Evolutionary conservation across 2,329 filamentous ascomycete genomes (phyloP).

Genomic region (Colletotrichum spinosum): DNA sequence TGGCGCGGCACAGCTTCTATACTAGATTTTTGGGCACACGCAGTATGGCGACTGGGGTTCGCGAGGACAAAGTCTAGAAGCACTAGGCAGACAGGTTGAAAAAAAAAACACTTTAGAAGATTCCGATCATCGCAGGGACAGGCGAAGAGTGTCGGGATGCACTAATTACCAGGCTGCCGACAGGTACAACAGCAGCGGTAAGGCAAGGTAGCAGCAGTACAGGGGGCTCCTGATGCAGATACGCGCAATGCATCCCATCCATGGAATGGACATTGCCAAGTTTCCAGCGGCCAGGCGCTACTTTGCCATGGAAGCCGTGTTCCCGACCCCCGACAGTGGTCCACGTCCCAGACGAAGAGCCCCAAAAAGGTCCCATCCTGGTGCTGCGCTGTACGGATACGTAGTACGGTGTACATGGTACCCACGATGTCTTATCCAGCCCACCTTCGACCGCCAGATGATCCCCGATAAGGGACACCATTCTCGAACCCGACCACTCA

Average conservation of each 20-base stretch:
- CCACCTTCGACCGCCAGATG: conserved; percentile 5
- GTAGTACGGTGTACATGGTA: too few species aligned
- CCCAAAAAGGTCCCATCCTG: conserved; percentile 11
- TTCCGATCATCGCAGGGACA: conserved; percentile 37
- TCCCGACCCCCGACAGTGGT: conserved; percentile 7
- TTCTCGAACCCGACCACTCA: conserved; percentile 20
- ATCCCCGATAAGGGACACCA: conserved; percentile 28
- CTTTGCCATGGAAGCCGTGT: conserved; percentile 5
- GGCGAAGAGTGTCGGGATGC: conserved; percentile 6
- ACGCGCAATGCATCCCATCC: conserved; percentile 35
- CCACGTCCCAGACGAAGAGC: conserved; percentile 1
- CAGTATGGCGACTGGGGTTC: too few species aligned
- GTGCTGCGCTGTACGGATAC: background rate
- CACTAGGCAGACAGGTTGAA: background rate
- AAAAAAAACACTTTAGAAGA: conserved; percentile 25
- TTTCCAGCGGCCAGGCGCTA: conserved; percentile 11
- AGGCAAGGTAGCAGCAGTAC: conserved; percentile 4
- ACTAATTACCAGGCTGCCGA: background rate
- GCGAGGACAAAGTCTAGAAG: conserved; percentile 18
- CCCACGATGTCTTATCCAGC: conserved; percentile 24
- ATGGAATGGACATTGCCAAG: conserved; percentile 14
- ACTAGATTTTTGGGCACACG: background rate
- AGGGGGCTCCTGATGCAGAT: conserved; percentile 32
- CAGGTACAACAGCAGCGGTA: too few species aligned
- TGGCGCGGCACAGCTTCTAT: too few species aligned